phyloP scores from a whole-genome alignment of 768 basidiomycete species.

The Tulasnella sp. region DNA sequence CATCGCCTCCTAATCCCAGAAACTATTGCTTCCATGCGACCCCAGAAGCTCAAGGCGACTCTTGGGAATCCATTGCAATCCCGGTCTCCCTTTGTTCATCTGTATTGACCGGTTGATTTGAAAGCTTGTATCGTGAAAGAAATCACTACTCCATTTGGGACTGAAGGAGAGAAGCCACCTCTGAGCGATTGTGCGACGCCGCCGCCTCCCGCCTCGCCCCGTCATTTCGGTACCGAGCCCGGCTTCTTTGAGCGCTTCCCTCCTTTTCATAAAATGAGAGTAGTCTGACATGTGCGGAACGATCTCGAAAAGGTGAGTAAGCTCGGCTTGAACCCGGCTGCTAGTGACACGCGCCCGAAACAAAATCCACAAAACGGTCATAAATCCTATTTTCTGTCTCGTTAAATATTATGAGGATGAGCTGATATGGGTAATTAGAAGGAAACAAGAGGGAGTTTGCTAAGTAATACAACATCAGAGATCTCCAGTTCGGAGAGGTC shows the following conservation, averaged over 20 bases:
- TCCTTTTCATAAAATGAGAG: background rate
- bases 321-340: background rate
- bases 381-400: background rate
- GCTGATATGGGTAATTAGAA: background rate
- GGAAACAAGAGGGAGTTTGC: background rate
- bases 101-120: background rate
- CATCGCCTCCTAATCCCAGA: conserved; percentile 2
- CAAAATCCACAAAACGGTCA: too few species aligned
- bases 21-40: background rate
- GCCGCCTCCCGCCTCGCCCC: background rate
- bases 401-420: background rate
- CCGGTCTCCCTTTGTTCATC: background rate
- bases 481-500: background rate
- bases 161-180: background rate
- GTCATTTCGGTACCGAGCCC: background rate
- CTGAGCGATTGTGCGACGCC: background rate
- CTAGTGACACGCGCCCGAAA: background rate
- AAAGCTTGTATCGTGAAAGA: background rate
- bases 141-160: background rate
- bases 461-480: background rate
- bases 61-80: background rate
- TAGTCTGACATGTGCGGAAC: background rate
- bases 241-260: background rate
- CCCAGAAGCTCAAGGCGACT: background rate
- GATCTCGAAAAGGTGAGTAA: background rate